Evolutionary conservation across 371 early-diverging fungal genomes (phyloP).

Genomic region (Mortierella sp.): DNA sequence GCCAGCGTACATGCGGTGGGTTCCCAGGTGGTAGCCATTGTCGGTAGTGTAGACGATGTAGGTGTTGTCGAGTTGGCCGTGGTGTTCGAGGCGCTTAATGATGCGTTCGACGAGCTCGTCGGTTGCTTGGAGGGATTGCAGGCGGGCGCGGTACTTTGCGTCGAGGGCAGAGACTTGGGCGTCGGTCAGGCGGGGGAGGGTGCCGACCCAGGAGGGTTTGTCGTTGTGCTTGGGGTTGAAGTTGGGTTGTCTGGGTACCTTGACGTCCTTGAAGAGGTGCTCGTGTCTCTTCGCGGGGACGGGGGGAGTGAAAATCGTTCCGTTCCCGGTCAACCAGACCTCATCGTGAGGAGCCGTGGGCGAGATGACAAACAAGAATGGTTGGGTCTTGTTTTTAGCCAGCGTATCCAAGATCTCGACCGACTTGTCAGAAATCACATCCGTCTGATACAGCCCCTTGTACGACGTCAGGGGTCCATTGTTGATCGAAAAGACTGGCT

Average conservation of each 20-base stretch:
- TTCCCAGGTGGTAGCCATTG: constrained; percentile 79
- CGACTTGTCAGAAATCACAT: constrained; percentile 73
- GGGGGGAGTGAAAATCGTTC: constrained; percentile 36
- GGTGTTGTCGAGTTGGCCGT: constrained; percentile 73
- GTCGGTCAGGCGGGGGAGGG: constrained; percentile 60
- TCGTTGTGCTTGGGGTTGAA: constrained; percentile 70
- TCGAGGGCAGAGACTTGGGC: constrained; percentile 63
- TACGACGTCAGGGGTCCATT: constrained; percentile 66
- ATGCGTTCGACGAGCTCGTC: constrained; percentile 74
- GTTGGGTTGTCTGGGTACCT: constrained; percentile 71
- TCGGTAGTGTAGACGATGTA: constrained; percentile 76
- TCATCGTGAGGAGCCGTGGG: constrained; percentile 64
- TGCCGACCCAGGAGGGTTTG: constrained; percentile 70
- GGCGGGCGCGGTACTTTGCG: constrained; percentile 66
- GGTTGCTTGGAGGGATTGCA: constrained; percentile 74
- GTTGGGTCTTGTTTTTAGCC: constrained; percentile 60
- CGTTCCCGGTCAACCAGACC: constrained; percentile 27
- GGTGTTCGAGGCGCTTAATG: constrained; percentile 65
- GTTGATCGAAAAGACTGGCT: constrained; percentile 70
- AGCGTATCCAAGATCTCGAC: constrained; percentile 62
- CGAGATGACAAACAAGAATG: constrained; percentile 69
- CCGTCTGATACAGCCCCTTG: constrained; percentile 70
- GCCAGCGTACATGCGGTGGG: constrained; percentile 72
- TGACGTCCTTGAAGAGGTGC: constrained; percentile 65
- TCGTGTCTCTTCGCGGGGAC: constrained; percentile 55